phyloP scores from a whole-genome alignment of 805 yeast species.

The Blastobotrys muscicola region DNA sequence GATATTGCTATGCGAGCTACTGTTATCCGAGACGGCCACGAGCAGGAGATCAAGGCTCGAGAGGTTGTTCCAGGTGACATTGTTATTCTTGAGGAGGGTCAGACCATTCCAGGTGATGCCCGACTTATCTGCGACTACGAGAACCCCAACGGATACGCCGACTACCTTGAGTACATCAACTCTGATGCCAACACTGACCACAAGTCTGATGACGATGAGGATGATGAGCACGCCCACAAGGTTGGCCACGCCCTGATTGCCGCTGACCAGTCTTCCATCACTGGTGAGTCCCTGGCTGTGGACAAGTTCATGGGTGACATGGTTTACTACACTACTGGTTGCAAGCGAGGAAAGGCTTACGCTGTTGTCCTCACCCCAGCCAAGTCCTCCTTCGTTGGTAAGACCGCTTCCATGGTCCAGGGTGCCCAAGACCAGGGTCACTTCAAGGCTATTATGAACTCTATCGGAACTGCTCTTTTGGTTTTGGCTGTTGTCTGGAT shows the following conservation, averaged over 20 bases:
- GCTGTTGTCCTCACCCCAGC: slow-evolving; percentile 91
- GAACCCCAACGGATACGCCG: slow-evolving; percentile 30
- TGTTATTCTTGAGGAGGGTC: slow-evolving; percentile 85
- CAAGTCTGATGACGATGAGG: slow-evolving; percentile 23
- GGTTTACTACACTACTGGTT: slow-evolving; percentile 88
- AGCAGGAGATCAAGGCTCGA: slow-evolving; percentile 66
- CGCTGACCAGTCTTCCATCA: slow-evolving; percentile 85
- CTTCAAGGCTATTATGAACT: slow-evolving; percentile 94
- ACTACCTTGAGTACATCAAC: slow-evolving; percentile 31
- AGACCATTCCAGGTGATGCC: slow-evolving; percentile 90
- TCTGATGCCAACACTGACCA: slow-evolving; percentile 24
- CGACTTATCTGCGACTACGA: slow-evolving; percentile 41
- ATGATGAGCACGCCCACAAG: slow-evolving; percentile 50
- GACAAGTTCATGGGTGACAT: slow-evolving; percentile 88
- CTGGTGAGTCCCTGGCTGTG: slow-evolving; percentile 96
- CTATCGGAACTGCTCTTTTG: slow-evolving; percentile 87
- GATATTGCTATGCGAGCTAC: slow-evolving; percentile 85
- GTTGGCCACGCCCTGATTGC: slow-evolving; percentile 75
- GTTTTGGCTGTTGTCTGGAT: slow-evolving; percentile 80
- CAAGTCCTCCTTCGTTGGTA: slow-evolving; percentile 91
- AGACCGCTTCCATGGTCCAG: slow-evolving; percentile 96
- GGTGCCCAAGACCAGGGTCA: slow-evolving; percentile 96
- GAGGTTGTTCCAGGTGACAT: slow-evolving; percentile 95
- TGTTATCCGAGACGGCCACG: slow-evolving; percentile 76
- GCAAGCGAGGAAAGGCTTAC: slow-evolving; percentile 93